Percentiles rank a stretch among this genome's conserved stretches.
phyloP scores from a whole-genome alignment of 108 stramenopile genomes.

The Nannochloropsis granulata region DNA sequence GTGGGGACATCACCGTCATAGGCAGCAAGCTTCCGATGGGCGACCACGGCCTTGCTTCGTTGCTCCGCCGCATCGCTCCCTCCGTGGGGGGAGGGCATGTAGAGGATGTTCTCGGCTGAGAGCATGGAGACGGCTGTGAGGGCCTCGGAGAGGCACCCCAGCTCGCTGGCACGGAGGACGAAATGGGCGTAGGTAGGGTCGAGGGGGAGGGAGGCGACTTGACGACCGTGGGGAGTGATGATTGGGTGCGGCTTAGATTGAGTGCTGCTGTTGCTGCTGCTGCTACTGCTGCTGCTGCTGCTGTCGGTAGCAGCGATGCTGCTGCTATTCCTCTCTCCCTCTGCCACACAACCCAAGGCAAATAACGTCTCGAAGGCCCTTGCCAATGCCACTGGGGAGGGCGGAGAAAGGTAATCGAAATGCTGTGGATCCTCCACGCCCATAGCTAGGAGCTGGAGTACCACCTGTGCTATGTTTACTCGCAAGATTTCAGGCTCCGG shows the following conservation, averaged over 20 bases:
- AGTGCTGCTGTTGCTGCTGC: no score
- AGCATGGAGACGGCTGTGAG: constrained; percentile 37
- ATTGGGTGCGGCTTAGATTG: background rate
- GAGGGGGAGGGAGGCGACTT: constrained; percentile 35
- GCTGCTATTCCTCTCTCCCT: background rate
- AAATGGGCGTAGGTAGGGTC: constrained; percentile 35
- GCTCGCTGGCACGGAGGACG: constrained; percentile 2
- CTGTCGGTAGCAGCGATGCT: background rate
- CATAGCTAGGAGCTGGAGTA: constrained; percentile 37
- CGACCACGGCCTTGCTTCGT: background rate
- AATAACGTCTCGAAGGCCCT: constrained; percentile 45
- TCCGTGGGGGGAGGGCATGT: constrained; percentile 11
- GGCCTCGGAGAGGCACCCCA: constrained; percentile 25
- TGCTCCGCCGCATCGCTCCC: background rate
- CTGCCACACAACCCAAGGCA: constrained; percentile 10
- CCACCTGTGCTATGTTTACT: constrained; percentile 4
- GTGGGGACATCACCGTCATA: constrained; percentile 32
- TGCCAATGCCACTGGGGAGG: constrained; percentile 37
- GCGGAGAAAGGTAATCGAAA: constrained; percentile 75
- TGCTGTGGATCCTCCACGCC: constrained; percentile 20
- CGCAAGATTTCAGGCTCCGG: constrained; percentile 9
- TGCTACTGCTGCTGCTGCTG: background rate
- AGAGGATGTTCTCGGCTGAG: constrained; percentile 32
- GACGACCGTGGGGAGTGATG: constrained; percentile 20
- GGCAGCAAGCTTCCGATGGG: constrained; percentile 12